Conservation (phyloP, 2,329 filamentous ascomycete genomes). For the Aphanocladium album region DNA sequence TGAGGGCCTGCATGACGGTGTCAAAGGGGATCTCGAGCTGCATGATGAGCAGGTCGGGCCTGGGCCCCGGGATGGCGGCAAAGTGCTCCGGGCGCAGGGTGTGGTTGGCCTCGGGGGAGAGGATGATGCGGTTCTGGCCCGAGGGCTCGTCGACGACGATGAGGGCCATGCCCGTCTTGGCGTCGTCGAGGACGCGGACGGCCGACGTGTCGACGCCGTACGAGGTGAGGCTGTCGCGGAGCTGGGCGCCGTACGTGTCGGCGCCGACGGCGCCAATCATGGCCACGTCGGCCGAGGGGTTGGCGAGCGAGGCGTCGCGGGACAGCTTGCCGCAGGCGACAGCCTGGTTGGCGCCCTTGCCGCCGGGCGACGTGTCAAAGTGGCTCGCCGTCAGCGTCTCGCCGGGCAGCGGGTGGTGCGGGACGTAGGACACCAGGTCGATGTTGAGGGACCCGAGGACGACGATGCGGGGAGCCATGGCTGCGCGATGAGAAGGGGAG, state of each 20-base stretch:
- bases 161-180: conserved; percentile 65
- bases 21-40: conserved; percentile 71
- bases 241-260: conserved; percentile 58
- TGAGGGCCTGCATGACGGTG: conserved; percentile 59
- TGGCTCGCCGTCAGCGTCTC: conserved; percentile 79
- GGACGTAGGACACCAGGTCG: conserved; percentile 84
- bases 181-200: conserved; percentile 39
- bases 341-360: conserved; percentile 95
- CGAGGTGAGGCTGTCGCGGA: conserved; percentile 52
- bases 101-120: conserved; percentile 68
- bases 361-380: conserved; percentile 77
- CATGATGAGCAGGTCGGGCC: conserved; percentile 63
- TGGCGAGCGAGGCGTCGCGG: conserved; percentile 37
- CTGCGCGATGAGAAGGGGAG: conserved; percentile 9
- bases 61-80: conserved; percentile 25
- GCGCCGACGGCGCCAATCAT: conserved; percentile 73
- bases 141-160: conserved; percentile 70
- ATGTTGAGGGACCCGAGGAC: conserved; percentile 92
- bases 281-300: conserved; percentile 43
- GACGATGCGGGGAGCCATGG: conserved; percentile 54
- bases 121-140: conserved; percentile 72
- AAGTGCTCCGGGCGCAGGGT: conserved; percentile 35
- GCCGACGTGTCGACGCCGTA: conserved; percentile 59
- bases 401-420: conserved; percentile 75
- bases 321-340: conserved; percentile 83